Conservation (phyloP, 306 rosid species). For the Trifolium pratense region DNA sequence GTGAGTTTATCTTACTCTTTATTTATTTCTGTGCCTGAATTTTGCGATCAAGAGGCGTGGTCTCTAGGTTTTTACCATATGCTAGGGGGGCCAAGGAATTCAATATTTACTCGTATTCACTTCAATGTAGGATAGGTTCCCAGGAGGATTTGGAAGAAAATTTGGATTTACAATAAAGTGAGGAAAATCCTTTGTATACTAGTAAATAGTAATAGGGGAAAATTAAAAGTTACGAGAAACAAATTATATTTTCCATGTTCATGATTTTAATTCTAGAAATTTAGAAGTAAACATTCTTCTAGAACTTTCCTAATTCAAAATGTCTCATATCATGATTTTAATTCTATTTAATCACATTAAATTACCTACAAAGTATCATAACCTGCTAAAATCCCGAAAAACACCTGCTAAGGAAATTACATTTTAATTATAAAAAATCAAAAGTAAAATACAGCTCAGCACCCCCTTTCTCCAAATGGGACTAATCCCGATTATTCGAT, state of each 20-base stretch:
- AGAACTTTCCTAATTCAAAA: conserved; percentile 1
- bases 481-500: neutral
- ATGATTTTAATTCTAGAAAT: too few species aligned
- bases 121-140: neutral
- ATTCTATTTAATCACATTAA: neutral
- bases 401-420: neutral
- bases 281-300: neutral
- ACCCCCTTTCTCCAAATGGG: neutral
- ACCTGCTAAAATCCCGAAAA: neutral
- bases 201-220: too few species aligned
- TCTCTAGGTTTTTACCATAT: neutral
- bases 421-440: neutral
- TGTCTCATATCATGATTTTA: neutral
- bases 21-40: neutral
- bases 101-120: neutral
- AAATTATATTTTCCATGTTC: too few species aligned
- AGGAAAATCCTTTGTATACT: neutral
- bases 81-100: neutral
- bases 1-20: neutral
- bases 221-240: too few species aligned
- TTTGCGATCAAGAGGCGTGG: neutral
- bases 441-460: neutral
- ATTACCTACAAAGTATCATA: neutral
- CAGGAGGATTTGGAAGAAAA: neutral
- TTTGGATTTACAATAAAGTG: neutral